Evolutionary conservation across 768 basidiomycete species (phyloP).

Genomic region (button mushroom (Agaricus bisporus)): DNA sequence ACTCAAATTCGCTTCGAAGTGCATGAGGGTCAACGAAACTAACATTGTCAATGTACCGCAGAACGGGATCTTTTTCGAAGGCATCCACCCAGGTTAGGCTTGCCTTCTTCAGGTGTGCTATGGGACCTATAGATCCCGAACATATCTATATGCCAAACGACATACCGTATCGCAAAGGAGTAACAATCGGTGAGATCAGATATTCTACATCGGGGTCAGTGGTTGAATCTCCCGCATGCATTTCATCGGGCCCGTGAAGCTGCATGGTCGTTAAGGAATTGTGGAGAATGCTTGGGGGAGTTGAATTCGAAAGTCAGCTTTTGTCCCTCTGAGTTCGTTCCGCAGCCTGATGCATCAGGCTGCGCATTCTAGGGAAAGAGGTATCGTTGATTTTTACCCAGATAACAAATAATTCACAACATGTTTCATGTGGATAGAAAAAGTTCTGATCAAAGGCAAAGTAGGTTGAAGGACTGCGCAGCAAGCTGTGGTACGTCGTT

Average conservation of each 20-base stretch:
- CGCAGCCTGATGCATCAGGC: conserved; percentile 5
- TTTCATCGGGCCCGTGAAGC: neutral
- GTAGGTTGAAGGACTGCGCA: neutral
- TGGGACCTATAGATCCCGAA: neutral
- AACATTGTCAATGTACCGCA: conserved; percentile 16
- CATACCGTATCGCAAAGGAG: conserved; percentile 4
- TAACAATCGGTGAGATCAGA: conserved; percentile 11
- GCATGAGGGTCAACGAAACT: neutral
- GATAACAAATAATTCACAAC: neutral
- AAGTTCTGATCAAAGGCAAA: neutral
- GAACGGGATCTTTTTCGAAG: conserved; percentile 16
- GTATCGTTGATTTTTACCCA: neutral
- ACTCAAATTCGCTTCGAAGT: no score
- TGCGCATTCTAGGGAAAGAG: neutral
- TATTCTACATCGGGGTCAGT: neutral
- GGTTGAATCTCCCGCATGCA: neutral
- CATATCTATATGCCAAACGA: neutral
- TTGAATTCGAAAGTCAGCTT: neutral
- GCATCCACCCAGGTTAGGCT: conserved; percentile 18
- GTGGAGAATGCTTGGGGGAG: neutral
- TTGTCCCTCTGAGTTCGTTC: neutral
- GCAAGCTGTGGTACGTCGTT: neutral
- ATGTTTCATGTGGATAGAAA: neutral
- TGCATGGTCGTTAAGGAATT: neutral
- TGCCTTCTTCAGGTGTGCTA: conserved; percentile 19